Conservation (phyloP, 169 alveolate genomes). For the Cryptosporidium ubiquitum region DNA sequence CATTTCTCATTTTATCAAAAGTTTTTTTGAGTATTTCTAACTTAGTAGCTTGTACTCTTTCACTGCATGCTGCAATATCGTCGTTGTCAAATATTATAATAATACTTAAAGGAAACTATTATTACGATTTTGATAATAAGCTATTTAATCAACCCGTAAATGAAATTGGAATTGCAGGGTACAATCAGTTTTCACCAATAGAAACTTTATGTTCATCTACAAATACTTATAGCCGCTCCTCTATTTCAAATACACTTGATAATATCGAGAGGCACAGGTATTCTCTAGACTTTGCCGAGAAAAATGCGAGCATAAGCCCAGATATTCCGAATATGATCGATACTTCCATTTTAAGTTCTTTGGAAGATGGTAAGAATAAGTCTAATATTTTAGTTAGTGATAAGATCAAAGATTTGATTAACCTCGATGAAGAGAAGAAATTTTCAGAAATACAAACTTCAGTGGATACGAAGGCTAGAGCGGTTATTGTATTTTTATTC, state of each 20-base stretch:
- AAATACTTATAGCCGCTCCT: slow-evolving; percentile 17
- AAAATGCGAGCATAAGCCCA: not conserved
- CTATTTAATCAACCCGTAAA: not conserved
- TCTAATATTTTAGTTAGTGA: not conserved
- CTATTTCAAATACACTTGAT: slow-evolving; percentile 3
- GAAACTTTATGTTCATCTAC: slow-evolving; percentile 1
- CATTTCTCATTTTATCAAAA: slow-evolving; percentile 42
- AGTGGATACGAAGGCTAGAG: slow-evolving; percentile 16
- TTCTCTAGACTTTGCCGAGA: not conserved
- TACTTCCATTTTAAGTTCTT: not conserved
- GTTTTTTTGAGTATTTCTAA: slow-evolving; percentile 56
- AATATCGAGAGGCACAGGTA: not conserved
- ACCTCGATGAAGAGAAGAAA: not conserved
- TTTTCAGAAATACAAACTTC: not conserved
- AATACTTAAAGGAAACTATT: slow-evolving; percentile 12
- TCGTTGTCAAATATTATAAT: slow-evolving; percentile 52
- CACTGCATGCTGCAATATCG: slow-evolving; percentile 64
- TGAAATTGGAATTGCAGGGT: not conserved
- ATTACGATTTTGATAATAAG: not conserved
- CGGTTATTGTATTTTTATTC: slow-evolving; percentile 26
- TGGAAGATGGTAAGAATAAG: not conserved
- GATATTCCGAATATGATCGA: not conserved
- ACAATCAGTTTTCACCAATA: not conserved
- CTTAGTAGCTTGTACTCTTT: slow-evolving; percentile 68
- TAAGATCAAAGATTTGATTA: not conserved